Base-by-base conservation (phyloP, 2,329 filamentous ascomycete genomes). In the Cytospora schulzeri region DNA sequence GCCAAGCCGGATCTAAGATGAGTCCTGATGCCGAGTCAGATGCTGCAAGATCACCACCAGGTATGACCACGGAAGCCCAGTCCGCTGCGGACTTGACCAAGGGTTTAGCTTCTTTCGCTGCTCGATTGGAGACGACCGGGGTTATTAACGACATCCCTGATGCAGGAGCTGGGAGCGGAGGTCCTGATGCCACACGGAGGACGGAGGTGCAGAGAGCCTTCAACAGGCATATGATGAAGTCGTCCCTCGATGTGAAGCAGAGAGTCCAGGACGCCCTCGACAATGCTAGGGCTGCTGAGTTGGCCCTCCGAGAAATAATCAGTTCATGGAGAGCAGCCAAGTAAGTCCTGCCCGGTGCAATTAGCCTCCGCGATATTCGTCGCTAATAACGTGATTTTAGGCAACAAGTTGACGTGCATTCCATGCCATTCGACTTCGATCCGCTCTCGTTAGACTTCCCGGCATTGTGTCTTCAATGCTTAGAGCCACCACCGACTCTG, bases 391-490 rank as follows among this genome's bases (percentile, higher is more conserved):
- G 24, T 33, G 31, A 11, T 29, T 55, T 51, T 67, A 88, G 85
- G 70, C 80, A 83, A 70, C 81, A 85, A 55, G 78, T 87, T 57
- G 82, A 87, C 66, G 79, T 81, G 68, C 78, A 79, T 59, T 83
- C 84, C 11, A 79, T 81, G 69, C 86, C 87, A 3, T 89, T 89
- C 70, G 91, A 94, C 69, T 96, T 97, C 77, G 91, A 97, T 69
- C 90, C 94, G 38, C 86, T 93, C 66, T 83, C 90, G 6, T 87
- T 96, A 74, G 92, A 92, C 66, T 97, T 97, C 71, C 92, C 93
- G 8, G 88, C 91, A 8, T 83, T 98, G 50, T 92, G 90, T 41
- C 85, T 97, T 14, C 91, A 90, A 68, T 89, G 94, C 69, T 86
- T 98, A 1, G 87, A 90, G 41, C 83, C 91, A 12, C 92, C 93